These are phyloP conservation scores for Pleurotus sapidus DNA, from an alignment of 768 basidiomycete genomes.

Conservation along the genomic window DNA sequence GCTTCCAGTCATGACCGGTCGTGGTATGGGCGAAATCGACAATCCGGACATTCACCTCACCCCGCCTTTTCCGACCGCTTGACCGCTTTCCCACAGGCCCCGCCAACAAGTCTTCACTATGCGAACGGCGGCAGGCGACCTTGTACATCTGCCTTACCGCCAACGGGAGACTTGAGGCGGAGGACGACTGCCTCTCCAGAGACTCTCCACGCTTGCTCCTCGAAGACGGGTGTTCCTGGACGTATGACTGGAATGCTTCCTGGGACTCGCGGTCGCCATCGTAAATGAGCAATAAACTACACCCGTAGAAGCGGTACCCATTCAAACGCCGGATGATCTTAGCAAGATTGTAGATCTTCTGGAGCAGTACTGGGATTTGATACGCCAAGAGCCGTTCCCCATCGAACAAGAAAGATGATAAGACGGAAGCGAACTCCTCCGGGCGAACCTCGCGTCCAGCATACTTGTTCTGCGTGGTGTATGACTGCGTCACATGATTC, in stretches of 20 bases:
- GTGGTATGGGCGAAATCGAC: constrained; percentile 99
- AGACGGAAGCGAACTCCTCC: constrained; percentile 78
- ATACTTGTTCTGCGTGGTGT: constrained; percentile 95
- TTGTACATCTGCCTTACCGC: constrained; percentile 30
- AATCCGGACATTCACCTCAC: constrained; percentile 92
- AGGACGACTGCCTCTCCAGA: constrained; percentile 50
- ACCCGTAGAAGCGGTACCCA: constrained; percentile 98
- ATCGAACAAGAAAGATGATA: constrained; percentile 82
- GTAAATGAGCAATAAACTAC: constrained; percentile 94
- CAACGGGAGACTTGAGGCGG: constrained; percentile 33
- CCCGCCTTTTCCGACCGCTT: constrained; percentile 69
- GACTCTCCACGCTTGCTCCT: constrained; percentile 78
- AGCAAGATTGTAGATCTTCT: constrained; percentile 92
- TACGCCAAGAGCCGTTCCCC: constrained; percentile 82
- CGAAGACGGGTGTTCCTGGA: constrained; percentile 63
- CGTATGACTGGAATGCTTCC: constrained; percentile 61
- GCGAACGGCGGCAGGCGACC: constrained; percentile 65
- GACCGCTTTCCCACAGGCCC: constrained; percentile 66
- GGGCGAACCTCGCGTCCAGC: constrained; percentile 87
- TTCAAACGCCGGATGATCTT: constrained; percentile 84
- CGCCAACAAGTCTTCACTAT: constrained; percentile 76
- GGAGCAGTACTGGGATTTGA: constrained; percentile 88
- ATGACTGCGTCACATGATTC: constrained; percentile 82
- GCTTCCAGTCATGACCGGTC: constrained; percentile 88
- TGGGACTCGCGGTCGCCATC: constrained; percentile 92